Evolutionary conservation across 208 protist species (phyloP), one percentile per base, ranked within the genome.

Genomic region (Crithidia mellificae): DNA sequence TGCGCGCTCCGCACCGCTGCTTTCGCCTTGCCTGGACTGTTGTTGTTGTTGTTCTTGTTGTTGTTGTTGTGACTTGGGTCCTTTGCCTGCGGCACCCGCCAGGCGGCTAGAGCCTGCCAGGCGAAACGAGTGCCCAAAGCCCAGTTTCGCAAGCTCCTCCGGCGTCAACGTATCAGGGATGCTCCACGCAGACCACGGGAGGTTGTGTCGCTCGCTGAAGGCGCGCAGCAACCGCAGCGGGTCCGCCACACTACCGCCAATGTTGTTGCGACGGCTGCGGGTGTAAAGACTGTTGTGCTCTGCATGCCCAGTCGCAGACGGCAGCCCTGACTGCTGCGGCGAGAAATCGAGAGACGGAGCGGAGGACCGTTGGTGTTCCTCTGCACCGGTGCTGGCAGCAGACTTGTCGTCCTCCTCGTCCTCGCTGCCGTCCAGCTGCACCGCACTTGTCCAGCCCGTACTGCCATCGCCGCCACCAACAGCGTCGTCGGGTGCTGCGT

Each of bases 151-250:
- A 6, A 76, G 63, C 29, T 76, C 70, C 20, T 76, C 70, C 25
- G 70, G 63, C 1, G 70, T 76, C 27, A 76, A 47, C 2, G 70
- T 76, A 24, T 80, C 68, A 2, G 77, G 74, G 12, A 87, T 66
- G 46, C 67, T 84, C 63, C 74, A 68, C 20, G 74, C 77, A 6
- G 83, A 85, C 80, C 83, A 88, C 24, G 80, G 83, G 44, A 88
- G 51, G 47, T 69, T 81, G 43, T 65, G 68, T 22, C 76, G 78
- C 65, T 88, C 78, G 52, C 76, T 72, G 25, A 81, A 76, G 9
- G 80, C 68, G 14, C 80, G 80, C 29, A 85, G 57, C 22, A 85
- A 64, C 46, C 69, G 25, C 12, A 76, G 56, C 1, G 70, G 63
- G 32, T 56, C 53, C 0, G 55, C 70, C 2, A 49, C 38, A n/a